These are phyloP conservation scores for Ascobolus immersus DNA, from an alignment of 495 filamentous ascomycete species.

Conservation along the genomic window DNA sequence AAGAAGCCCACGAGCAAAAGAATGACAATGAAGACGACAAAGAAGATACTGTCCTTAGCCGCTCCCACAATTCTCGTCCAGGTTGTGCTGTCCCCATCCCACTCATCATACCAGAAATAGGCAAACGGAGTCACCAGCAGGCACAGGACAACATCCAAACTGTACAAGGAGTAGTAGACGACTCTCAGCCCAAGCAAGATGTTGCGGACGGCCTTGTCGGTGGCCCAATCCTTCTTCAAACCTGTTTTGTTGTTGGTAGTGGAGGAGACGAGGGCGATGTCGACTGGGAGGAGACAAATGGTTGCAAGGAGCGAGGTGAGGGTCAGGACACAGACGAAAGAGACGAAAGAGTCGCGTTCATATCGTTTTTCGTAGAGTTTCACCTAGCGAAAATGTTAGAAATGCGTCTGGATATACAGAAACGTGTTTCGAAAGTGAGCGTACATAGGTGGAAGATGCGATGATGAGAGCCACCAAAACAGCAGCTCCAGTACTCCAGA, in stretches of 20 bases:
- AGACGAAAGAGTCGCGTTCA: constrained; percentile 59
- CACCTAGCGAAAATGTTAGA: too few relatives aligned
- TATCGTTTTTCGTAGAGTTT: constrained; percentile 56
- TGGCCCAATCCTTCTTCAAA: constrained; percentile 83
- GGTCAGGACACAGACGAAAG: constrained; percentile 58
- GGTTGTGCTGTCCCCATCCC: constrained; percentile 30
- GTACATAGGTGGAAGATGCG: too few relatives aligned
- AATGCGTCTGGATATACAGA: too few relatives aligned
- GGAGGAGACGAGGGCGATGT: constrained; percentile 79
- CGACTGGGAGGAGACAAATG: constrained; percentile 73
- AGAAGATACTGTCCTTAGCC: constrained; percentile 70
- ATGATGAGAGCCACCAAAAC: too few relatives aligned
- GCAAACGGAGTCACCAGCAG: constrained; percentile 77
- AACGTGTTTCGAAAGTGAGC: too few relatives aligned
- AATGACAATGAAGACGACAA: constrained; percentile 51
- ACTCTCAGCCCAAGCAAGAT: constrained; percentile 59
- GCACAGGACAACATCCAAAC: constrained; percentile 72
- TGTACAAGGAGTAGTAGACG: constrained; percentile 83
- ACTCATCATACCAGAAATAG: constrained; percentile 94
- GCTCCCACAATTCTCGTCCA: constrained; percentile 65
- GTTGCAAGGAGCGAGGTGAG: constrained; percentile 73
- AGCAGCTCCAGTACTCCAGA: too few relatives aligned
- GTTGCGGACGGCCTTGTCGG: constrained; percentile 42
- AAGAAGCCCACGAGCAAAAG: constrained; percentile 86
- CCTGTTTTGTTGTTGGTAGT: constrained; percentile 53